Evolutionary conservation across 345 rosid genomes (phyloP).

Genomic region (Brassica incana): DNA sequence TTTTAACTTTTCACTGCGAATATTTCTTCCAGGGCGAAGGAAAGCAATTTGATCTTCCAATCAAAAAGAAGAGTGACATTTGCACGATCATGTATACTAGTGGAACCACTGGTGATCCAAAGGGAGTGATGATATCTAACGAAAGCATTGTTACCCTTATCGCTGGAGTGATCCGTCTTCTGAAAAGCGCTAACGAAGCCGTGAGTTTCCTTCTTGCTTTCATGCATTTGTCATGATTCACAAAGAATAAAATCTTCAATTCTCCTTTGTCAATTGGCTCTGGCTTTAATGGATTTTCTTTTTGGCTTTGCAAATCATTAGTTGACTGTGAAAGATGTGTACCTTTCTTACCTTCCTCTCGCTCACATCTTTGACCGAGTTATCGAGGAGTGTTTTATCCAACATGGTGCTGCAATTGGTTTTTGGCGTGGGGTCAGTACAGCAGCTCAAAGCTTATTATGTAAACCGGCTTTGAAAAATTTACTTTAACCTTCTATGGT

Average conservation of each 20-base stretch:
- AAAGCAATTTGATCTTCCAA: constrained; percentile 72
- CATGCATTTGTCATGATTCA: no score
- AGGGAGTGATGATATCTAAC: constrained; percentile 94
- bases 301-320: constrained; percentile 41
- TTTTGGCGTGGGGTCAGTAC: constrained; percentile 98
- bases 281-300: neutral
- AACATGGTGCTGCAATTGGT: constrained; percentile 83
- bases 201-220: constrained; percentile 44
- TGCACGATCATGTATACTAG: constrained; percentile 98
- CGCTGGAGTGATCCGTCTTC: constrained; percentile 68
- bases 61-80: constrained; percentile 67
- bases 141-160: constrained; percentile 72
- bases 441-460: constrained; percentile 15
- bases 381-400: constrained; percentile 84
- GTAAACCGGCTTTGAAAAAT: constrained; percentile 1
- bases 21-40: constrained; percentile 52
- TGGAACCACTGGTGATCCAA: constrained; percentile 99
- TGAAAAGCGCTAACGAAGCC: constrained; percentile 60
- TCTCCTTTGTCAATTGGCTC: no score
- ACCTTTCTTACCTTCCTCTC: constrained; percentile 93
- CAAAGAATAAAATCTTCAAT: no score
- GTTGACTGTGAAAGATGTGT: constrained; percentile 72
- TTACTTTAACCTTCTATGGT: neutral
- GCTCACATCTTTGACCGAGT: constrained; percentile 97
- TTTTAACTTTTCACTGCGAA: constrained; percentile 1